phyloP scores from a whole-genome alignment of 495 filamentous ascomycete species.

The Amorphotheca resinae region DNA sequence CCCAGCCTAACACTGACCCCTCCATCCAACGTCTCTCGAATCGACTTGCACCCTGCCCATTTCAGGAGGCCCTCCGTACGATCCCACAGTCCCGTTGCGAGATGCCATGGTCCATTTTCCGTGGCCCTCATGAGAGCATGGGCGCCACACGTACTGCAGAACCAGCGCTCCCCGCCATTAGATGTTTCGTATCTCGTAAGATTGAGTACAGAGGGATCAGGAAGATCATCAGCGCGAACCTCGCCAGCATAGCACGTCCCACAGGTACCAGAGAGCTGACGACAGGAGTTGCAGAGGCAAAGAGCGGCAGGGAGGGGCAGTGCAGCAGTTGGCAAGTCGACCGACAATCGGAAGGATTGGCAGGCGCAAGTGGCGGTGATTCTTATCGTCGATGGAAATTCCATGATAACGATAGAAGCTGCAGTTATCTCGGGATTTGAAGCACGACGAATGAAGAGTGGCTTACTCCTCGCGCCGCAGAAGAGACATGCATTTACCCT shows the following conservation, averaged over 20 bases:
- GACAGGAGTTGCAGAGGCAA: constrained; percentile 56
- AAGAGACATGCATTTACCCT: too few relatives aligned
- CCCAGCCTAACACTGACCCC: constrained; percentile 31
- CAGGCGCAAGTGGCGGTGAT: constrained; percentile 31
- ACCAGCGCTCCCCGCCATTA: constrained; percentile 40
- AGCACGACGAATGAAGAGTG: too few relatives aligned
- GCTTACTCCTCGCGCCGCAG: too few relatives aligned
- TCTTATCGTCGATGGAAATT: constrained; percentile 13
- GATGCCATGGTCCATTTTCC: constrained; percentile 14
- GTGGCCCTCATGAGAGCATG: constrained; percentile 39
- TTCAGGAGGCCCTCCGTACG: constrained; percentile 19
- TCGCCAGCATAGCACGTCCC: constrained; percentile 36
- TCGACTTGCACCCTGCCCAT: constrained; percentile 31
- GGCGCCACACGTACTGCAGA: constrained; percentile 57
- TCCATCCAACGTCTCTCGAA: constrained; percentile 20
- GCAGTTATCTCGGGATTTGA: too few relatives aligned
- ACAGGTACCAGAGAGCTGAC: constrained; percentile 44
- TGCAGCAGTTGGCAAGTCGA: constrained; percentile 21
- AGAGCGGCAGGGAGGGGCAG: constrained; percentile 31
- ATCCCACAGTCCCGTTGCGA: constrained; percentile 16
- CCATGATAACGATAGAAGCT: too few relatives aligned
- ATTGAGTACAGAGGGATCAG: constrained; percentile 21
- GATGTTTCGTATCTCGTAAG: constrained; percentile 38
- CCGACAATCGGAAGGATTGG: constrained; percentile 24
- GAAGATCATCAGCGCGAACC: constrained; percentile 14